A percentile compares a stretch with the other conserved stretches of the same genome.
Evolutionary conservation across 768 basidiomycete genomes (phyloP).

Genomic region (Tylopilus plumbeoviolaceoides): DNA sequence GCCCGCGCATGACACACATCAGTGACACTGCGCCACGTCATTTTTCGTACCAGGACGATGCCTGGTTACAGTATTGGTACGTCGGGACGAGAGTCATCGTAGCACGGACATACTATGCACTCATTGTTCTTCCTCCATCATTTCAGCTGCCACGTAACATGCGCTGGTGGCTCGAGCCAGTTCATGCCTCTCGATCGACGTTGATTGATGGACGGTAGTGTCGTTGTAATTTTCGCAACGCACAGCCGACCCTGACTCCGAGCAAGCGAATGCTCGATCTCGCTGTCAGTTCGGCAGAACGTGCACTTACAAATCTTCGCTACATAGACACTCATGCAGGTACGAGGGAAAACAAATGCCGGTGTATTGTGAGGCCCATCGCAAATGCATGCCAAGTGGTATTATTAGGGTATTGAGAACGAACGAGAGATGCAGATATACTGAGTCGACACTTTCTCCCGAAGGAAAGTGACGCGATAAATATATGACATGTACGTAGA

Average conservation of each 20-base stretch:
- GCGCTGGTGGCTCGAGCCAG: background rate
- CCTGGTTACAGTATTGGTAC: no score
- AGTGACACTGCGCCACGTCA: background rate
- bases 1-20: no score
- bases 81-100: no score
- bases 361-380: background rate
- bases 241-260: no score
- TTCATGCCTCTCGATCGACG: background rate
- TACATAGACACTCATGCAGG: no score
- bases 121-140: background rate
- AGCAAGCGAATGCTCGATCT: no score
- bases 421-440: constrained; percentile 2
- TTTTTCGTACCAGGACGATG: background rate
- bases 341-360: background rate
- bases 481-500: background rate
- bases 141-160: background rate
- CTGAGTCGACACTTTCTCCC: background rate
- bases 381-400: background rate
- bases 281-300: no score
- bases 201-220: background rate
- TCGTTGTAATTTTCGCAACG: no score
- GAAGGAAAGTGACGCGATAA: no score
- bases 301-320: no score
- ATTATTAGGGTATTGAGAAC: background rate
- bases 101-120: background rate